Percentiles rank a stretch among this genome's conserved stretches.
Evolutionary conservation across 768 basidiomycete species (phyloP).

Genomic region (Phanerochaete carnosa): DNA sequence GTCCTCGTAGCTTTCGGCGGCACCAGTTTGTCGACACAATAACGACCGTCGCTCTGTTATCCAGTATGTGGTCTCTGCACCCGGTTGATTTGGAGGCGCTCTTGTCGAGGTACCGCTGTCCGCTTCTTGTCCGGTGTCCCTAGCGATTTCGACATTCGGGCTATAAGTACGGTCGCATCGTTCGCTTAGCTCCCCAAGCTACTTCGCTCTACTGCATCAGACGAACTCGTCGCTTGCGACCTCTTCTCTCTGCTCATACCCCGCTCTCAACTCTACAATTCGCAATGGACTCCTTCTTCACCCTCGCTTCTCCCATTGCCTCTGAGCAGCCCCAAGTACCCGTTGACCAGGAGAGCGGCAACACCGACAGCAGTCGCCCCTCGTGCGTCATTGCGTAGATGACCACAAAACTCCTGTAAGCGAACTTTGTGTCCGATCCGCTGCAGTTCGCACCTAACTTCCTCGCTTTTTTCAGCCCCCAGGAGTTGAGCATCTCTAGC

Average conservation of each 20-base stretch:
- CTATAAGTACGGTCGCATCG: not conserved
- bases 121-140: not conserved
- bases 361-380: not conserved
- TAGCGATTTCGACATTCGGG: not conserved
- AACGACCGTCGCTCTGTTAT: not conserved
- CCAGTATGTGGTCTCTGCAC: not conserved
- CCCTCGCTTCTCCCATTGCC: slow-evolving; percentile 11
- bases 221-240: not conserved
- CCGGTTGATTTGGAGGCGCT: not conserved
- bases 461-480: not conserved
- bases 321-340: slow-evolving; percentile 13
- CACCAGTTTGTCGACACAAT: not conserved
- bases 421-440: not conserved
- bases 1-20: not conserved
- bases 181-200: not conserved
- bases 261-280: not conserved
- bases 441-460: not conserved
- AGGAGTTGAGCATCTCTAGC: too few species aligned
- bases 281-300: slow-evolving; percentile 16
- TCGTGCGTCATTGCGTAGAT: slow-evolving; percentile 2
- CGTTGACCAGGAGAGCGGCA: slow-evolving; percentile 10
- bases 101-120: not conserved
- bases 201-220: not conserved
- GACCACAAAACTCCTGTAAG: not conserved
- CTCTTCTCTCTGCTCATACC: not conserved